phyloP scores from a whole-genome alignment of 257 asterid genomes.

The Solanum peruvianum region DNA sequence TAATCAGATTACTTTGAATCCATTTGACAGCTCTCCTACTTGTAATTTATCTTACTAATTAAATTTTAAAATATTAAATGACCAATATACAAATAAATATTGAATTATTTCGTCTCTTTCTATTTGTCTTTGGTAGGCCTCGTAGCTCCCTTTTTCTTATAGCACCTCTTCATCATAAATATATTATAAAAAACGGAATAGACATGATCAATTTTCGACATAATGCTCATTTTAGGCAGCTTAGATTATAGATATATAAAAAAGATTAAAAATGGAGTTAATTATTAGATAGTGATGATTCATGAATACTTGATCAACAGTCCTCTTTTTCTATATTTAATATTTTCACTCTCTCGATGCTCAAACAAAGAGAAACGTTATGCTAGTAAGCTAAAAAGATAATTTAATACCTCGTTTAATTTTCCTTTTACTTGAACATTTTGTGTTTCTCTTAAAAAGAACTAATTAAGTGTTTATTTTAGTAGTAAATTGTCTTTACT shows the following conservation, averaged over 20 bases:
- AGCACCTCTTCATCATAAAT: neutral
- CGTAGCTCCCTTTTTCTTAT: neutral
- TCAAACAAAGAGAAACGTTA: neutral
- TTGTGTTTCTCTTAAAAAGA: neutral
- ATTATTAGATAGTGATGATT: neutral
- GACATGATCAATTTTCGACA: neutral
- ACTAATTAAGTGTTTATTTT: neutral
- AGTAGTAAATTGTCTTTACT: neutral
- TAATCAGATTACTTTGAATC: neutral
- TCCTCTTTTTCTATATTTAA: neutral
- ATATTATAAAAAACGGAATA: neutral
- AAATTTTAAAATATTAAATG: neutral
- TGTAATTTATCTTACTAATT: neutral
- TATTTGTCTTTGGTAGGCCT: neutral
- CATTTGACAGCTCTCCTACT: neutral
- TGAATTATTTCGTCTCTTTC: neutral
- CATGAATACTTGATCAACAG: neutral
- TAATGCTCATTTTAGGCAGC: neutral
- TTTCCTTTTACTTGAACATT: neutral
- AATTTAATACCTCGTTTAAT: neutral
- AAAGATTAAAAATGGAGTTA: neutral
- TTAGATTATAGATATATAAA: too few species aligned
- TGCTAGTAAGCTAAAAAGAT: neutral
- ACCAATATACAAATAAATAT: neutral
- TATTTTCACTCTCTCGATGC: neutral